Evolutionary conservation across 768 basidiomycete species (phyloP).

Genomic region (Termitomyces sp.): DNA sequence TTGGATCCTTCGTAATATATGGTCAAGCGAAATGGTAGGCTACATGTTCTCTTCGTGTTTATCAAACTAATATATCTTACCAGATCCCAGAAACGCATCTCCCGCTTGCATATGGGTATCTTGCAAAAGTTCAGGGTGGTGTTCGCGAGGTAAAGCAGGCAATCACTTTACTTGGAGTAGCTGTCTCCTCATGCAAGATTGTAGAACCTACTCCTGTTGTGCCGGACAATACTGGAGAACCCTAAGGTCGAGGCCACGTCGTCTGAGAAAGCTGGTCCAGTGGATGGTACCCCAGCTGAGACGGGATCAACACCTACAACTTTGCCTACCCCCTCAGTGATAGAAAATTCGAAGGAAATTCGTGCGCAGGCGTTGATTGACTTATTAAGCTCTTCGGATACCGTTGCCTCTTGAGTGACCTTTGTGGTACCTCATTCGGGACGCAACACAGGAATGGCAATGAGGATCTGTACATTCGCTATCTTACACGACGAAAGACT

Average conservation of each 20-base stretch:
- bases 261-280: background rate
- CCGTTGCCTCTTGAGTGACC: background rate
- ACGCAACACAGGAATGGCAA: background rate
- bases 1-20: constrained; percentile 67
- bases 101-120: constrained; percentile 41
- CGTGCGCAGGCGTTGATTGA: constrained; percentile 7
- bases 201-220: constrained; percentile 14
- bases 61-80: background rate
- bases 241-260: background rate
- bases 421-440: background rate
- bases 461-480: background rate
- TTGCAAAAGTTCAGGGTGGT: constrained; percentile 46
- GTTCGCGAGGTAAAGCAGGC: constrained; percentile 31
- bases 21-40: constrained; percentile 45
- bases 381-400: background rate
- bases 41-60: constrained; percentile 2
- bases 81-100: constrained; percentile 53
- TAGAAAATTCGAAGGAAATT: background rate
- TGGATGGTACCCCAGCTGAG: background rate
- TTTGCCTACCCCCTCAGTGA: background rate
- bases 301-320: background rate
- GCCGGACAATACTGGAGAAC: constrained; percentile 8
- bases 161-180: background rate
- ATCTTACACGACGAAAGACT: background rate
- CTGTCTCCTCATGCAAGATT: background rate